These are phyloP conservation scores for Solanum bulbocastanum DNA, from an alignment of 257 asterid genomes.

Conservation along the genomic window DNA sequence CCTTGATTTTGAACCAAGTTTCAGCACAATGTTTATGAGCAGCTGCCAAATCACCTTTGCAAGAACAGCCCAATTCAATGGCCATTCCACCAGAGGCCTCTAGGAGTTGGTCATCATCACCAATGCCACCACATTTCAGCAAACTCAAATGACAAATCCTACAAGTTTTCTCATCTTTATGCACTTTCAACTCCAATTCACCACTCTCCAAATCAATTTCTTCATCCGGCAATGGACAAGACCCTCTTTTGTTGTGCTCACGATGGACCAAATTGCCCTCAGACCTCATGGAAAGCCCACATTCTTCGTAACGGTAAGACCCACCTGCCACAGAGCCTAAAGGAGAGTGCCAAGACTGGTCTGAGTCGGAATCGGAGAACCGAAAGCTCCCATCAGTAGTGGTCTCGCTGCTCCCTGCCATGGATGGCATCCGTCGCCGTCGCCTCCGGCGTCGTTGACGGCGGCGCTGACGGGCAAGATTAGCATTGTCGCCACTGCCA, in stretches of 20 bases:
- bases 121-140: conserved; percentile 7
- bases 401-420: conserved; percentile 36
- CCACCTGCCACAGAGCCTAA: conserved; percentile 17
- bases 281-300: conserved; percentile 19
- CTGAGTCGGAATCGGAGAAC: conserved; percentile 31
- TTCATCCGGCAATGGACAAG: conserved; percentile 6
- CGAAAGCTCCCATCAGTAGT: conserved; percentile 40
- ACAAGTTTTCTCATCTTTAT: conserved; percentile 18
- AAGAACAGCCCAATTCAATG: conserved; percentile 39
- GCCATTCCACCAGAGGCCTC: conserved; percentile 7
- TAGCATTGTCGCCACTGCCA: conserved; percentile 1
- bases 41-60: conserved; percentile 50
- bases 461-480: conserved; percentile 19
- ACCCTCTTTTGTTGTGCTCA: conserved; percentile 8
- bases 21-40: conserved; percentile 49
- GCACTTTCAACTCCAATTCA: conserved; percentile 26
- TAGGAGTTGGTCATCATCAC: conserved; percentile 11
- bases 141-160: conserved; percentile 43
- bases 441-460: conserved; percentile 13
- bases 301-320: conserved; percentile 11
- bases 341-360: conserved; percentile 16
- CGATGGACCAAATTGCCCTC: conserved; percentile 5
- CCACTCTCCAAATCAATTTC: conserved; percentile 42
- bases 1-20: conserved; percentile 45
- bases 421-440: conserved; percentile 16